Percentiles rank a stretch among this genome's conserved stretches.
These are phyloP conservation scores for Plasmodiophora brassicae DNA, from an alignment of 208 protist genomes.

Conservation along the genomic window DNA sequence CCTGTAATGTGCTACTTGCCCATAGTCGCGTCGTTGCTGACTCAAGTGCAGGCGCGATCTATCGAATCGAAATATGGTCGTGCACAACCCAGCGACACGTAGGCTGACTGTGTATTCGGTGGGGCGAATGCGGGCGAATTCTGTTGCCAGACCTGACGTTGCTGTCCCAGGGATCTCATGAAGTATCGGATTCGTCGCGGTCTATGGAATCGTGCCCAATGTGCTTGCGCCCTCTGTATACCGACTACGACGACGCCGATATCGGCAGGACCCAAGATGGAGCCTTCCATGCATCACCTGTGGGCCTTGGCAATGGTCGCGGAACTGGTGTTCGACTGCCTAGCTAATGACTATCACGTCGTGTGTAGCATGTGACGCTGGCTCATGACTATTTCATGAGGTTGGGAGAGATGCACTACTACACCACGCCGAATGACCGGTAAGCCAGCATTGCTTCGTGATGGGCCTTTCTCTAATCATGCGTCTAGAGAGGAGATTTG, in stretches of 20 bases:
- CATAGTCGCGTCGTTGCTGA: not conserved
- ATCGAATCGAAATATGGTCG: not conserved
- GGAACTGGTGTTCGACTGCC: too few species aligned
- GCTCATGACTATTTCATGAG: conserved; percentile 20
- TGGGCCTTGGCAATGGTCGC: not conserved
- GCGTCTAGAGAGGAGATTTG: not conserved
- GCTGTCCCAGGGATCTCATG: not conserved
- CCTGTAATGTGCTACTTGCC: not conserved
- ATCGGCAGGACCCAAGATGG: not conserved
- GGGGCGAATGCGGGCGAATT: not conserved
- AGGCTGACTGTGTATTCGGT: not conserved
- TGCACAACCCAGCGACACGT: not conserved
- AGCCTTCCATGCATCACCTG: not conserved
- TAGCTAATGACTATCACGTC: not conserved
- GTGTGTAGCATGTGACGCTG: not conserved
- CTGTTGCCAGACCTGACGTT: not conserved
- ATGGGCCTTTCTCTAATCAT: not conserved
- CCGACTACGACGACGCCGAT: too few species aligned
- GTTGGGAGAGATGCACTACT: not conserved
- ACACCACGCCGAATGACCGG: not conserved
- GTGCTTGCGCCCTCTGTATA: not conserved
- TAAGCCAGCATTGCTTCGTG: not conserved
- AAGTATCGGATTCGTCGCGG: not conserved
- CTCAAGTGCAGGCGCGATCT: not conserved
- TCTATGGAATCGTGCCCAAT: not conserved